Conservation (phyloP, 495 filamentous ascomycete genomes). For the Talaromyces liani region DNA sequence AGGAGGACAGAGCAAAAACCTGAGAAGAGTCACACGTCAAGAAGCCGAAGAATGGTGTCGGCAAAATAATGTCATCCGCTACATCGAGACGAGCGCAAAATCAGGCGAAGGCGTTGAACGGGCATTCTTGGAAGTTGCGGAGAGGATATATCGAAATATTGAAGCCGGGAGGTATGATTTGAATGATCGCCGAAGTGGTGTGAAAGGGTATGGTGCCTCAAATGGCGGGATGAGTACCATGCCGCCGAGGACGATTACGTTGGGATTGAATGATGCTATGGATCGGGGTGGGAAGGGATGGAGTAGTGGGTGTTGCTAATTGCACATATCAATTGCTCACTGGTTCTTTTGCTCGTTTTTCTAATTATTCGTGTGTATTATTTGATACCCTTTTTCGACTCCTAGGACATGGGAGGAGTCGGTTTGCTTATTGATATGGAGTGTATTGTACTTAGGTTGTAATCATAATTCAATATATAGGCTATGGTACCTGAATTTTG, state of each 20-base stretch:
- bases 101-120: conserved; percentile 86
- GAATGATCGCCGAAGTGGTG: conserved; percentile 88
- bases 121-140: conserved; percentile 87
- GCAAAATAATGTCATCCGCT: conserved; percentile 72
- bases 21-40: conserved; percentile 65
- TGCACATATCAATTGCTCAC: background rate
- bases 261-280: conserved; percentile 51
- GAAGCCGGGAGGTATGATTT: conserved; percentile 89
- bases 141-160: conserved; percentile 92
- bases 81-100: conserved; percentile 95
- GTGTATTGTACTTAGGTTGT: background rate
- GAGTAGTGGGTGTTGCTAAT: conserved; percentile 43
- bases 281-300: conserved; percentile 36
- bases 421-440: background rate
- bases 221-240: conserved; percentile 30
- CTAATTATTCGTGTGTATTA: background rate
- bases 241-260: conserved; percentile 44
- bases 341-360: background rate
- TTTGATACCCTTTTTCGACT: conserved; percentile 4
- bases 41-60: conserved; percentile 87
- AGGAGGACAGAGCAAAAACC: conserved; percentile 40
- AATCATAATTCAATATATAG: background rate
- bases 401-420: background rate
- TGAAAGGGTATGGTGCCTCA: conserved; percentile 65
- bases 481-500: background rate